Conservation (phyloP, 192 early-diverging fungal species). For the Podila epigama region DNA sequence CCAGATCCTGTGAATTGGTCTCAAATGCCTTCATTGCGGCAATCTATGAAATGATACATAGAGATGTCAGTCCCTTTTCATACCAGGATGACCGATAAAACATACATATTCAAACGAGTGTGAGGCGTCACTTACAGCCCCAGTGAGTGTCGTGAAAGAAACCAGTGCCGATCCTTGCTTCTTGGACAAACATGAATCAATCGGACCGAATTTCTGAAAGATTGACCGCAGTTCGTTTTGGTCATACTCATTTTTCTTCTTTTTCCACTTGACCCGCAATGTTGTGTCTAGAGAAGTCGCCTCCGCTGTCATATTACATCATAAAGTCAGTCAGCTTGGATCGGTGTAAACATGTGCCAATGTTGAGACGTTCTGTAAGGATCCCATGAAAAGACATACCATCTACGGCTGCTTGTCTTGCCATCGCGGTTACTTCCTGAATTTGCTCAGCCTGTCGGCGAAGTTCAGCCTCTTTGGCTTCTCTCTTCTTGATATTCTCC, state of each 20-base stretch:
- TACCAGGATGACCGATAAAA: too few species aligned
- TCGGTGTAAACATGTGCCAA: too few species aligned
- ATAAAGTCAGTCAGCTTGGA: too few species aligned
- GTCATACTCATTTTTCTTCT: slow-evolving; percentile 51
- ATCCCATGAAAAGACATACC: slow-evolving; percentile 15
- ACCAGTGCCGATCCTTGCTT: slow-evolving; percentile 52
- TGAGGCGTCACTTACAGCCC: slow-evolving; percentile 49
- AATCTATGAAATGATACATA: slow-evolving; percentile 47
- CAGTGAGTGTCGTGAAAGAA: slow-evolving; percentile 54
- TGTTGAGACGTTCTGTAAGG: too few species aligned
- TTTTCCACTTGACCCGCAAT: slow-evolving; percentile 60
- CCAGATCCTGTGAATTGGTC: slow-evolving; percentile 27
- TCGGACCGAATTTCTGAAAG: slow-evolving; percentile 46
- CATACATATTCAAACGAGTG: neutral
- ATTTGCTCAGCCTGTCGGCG: slow-evolving; percentile 23
- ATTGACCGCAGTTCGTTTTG: slow-evolving; percentile 25
- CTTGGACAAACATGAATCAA: slow-evolving; percentile 53
- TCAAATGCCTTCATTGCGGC: slow-evolving; percentile 46
- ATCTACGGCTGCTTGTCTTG: slow-evolving; percentile 13
- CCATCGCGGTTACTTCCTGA: slow-evolving; percentile 6
- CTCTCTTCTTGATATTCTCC: slow-evolving; percentile 17
- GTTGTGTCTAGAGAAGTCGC: slow-evolving; percentile 52
- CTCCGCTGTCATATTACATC: slow-evolving; percentile 31
- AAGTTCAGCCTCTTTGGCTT: slow-evolving; percentile 25
- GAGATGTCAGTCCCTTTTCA: too few species aligned